phyloP scores from a whole-genome alignment of 2,329 filamentous ascomycete genomes.

The Ceratocystis lukuohia region DNA sequence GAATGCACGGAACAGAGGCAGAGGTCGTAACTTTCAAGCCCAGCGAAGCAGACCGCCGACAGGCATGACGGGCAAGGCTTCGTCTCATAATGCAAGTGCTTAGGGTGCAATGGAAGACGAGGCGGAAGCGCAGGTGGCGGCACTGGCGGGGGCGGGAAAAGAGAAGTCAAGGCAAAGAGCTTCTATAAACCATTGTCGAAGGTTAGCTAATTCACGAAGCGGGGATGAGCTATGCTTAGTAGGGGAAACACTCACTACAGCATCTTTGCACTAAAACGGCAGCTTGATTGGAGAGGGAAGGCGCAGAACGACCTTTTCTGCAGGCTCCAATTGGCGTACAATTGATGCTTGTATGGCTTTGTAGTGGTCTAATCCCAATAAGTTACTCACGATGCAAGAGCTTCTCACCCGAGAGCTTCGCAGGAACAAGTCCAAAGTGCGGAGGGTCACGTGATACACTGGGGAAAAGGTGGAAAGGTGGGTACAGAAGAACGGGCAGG shows the following conservation, averaged over 20 bases:
- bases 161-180: not conserved
- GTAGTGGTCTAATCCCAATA: not conserved
- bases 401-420: not conserved
- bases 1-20: slow-evolving; percentile 22
- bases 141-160: not conserved
- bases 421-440: not conserved
- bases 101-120: not conserved
- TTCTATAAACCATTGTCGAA: not conserved
- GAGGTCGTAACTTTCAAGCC: slow-evolving; percentile 22
- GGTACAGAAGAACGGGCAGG: not conserved
- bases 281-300: not conserved
- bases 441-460: slow-evolving; percentile 10
- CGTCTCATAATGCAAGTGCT: slow-evolving; percentile 31
- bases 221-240: not conserved
- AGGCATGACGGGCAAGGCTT: slow-evolving; percentile 34
- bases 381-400: slow-evolving; percentile 6
- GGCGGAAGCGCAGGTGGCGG: not conserved
- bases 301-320: not conserved
- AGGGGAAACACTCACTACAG: not conserved
- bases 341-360: not conserved
- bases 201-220: slow-evolving; percentile 2
- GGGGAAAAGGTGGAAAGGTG: slow-evolving; percentile 7
- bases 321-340: not conserved
- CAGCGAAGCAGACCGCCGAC: slow-evolving; percentile 25
- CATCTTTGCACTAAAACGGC: not conserved